Percentiles rank a stretch among this genome's conserved stretches.
These are phyloP conservation scores for Hanseniaspora nectarophila DNA, from an alignment of 805 yeast species.

Conservation along the genomic window DNA sequence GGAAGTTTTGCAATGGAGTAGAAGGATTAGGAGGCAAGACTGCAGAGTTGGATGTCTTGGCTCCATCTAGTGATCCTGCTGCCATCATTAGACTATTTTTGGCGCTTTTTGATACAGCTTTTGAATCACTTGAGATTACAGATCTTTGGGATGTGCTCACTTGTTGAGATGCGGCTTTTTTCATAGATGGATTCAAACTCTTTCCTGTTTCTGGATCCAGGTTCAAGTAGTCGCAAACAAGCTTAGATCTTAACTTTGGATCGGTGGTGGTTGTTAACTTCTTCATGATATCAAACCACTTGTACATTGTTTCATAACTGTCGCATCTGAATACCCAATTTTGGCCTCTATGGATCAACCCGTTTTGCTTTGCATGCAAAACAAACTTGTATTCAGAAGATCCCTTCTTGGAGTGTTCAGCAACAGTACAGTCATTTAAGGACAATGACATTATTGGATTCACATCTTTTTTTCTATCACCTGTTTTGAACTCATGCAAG, in stretches of 20 bases:
- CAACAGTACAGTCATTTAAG: conserved; percentile 65
- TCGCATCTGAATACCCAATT: conserved; percentile 94
- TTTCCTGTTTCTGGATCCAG: conserved; percentile 15
- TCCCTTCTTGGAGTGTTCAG: conserved; percentile 70
- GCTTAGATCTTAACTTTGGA: conserved; percentile 46
- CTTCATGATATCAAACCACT: conserved; percentile 74
- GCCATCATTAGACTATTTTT: neutral
- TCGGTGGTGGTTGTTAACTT: conserved; percentile 50
- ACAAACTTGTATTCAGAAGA: conserved; percentile 66
- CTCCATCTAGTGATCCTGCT: neutral
- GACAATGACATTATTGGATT: conserved; percentile 73
- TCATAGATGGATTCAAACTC: neutral
- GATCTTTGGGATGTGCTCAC: conserved; percentile 4
- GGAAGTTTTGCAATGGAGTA: conserved; percentile 4
- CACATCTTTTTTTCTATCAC: conserved; percentile 71
- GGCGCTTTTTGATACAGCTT: neutral
- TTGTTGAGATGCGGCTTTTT: conserved; percentile 1
- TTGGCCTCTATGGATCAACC: conserved; percentile 67
- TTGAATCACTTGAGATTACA: conserved; percentile 7
- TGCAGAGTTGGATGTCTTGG: neutral
- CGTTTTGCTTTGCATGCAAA: conserved; percentile 60
- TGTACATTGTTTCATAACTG: conserved; percentile 62
- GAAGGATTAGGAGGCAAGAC: conserved; percentile 3
- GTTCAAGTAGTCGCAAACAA: conserved; percentile 26
- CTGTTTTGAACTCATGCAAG: conserved; percentile 78